Evolutionary conservation across 2,329 filamentous ascomycete genomes (phyloP).

Genomic region (Macrophomina phaseolina): DNA sequence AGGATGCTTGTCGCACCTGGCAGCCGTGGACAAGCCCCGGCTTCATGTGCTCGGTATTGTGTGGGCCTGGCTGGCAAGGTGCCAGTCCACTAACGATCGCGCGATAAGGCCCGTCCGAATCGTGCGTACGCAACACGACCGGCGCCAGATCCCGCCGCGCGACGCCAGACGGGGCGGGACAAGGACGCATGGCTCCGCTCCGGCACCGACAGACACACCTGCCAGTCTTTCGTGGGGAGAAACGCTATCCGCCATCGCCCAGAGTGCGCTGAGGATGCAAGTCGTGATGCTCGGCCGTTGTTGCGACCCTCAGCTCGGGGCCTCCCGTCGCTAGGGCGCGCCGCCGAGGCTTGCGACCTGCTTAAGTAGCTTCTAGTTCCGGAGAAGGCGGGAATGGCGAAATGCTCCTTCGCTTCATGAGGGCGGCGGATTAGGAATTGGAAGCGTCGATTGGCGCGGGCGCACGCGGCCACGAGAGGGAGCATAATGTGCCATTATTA

Average conservation of each 20-base stretch:
- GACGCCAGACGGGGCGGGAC: background rate
- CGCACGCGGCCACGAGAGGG: background rate
- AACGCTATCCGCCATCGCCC: background rate
- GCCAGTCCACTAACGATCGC: constrained; percentile 4
- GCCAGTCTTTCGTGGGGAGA: background rate
- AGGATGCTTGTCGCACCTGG: constrained; percentile 9
- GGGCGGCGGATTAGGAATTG: background rate
- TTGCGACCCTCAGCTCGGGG: background rate
- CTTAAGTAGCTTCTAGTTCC: background rate
- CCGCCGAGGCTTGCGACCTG: background rate
- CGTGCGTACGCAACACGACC: background rate
- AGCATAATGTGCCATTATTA: background rate
- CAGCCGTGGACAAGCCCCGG: background rate
- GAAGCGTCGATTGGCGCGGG: background rate
- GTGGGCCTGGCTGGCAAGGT: constrained; percentile 9
- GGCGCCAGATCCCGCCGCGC: background rate
- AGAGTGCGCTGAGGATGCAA: background rate
- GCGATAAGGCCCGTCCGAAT: constrained; percentile 7
- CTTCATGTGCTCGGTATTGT: constrained; percentile 3
- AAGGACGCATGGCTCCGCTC: background rate
- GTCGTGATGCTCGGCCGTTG: background rate
- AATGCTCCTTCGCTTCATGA: background rate
- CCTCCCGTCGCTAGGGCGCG: background rate
- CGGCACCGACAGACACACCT: no score
- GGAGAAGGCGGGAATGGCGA: background rate